Percentiles rank a stretch among this genome's conserved stretches.
Conservation (phyloP, 192 early-diverging fungal species). For the Chytriomyces hyalinus region DNA sequence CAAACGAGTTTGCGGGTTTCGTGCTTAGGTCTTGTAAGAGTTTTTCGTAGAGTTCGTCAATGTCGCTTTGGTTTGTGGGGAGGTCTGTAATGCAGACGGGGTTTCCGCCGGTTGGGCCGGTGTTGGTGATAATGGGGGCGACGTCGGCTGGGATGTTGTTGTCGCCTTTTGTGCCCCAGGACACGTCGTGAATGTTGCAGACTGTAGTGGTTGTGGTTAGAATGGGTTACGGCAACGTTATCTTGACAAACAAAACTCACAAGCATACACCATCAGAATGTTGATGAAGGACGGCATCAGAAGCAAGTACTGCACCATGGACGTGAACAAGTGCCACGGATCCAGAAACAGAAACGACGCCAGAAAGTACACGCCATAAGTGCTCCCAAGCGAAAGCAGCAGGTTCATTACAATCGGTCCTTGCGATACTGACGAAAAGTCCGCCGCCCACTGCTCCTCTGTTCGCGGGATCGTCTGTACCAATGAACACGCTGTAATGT, state of each 20-base stretch:
- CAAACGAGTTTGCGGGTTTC: neutral
- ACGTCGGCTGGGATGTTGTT: slow-evolving; percentile 36
- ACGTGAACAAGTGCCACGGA: slow-evolving; percentile 62
- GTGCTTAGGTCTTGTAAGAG: slow-evolving; percentile 38
- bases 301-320: slow-evolving; percentile 53
- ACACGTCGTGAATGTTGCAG: slow-evolving; percentile 60
- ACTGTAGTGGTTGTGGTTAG: slow-evolving; percentile 29
- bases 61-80: slow-evolving; percentile 52
- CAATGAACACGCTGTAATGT: slow-evolving; percentile 50
- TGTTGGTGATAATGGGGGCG: slow-evolving; percentile 41
- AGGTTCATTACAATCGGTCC: slow-evolving; percentile 43
- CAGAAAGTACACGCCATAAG: slow-evolving; percentile 62
- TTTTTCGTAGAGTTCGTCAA: slow-evolving; percentile 51
- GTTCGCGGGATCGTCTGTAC: slow-evolving; percentile 33
- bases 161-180: slow-evolving; percentile 66
- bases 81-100: slow-evolving; percentile 47
- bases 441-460: slow-evolving; percentile 16
- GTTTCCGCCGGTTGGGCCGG: slow-evolving; percentile 31
- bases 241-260: slow-evolving; percentile 36
- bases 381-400: slow-evolving; percentile 49
- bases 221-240: neutral
- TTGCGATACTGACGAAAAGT: slow-evolving; percentile 14
- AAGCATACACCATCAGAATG: slow-evolving; percentile 65
- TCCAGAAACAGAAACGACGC: slow-evolving; percentile 52
- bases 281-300: slow-evolving; percentile 54